A percentile compares a stretch with the other conserved stretches of the same genome.
These are phyloP conservation scores for Colletotrichum agaves DNA, from an alignment of 2,329 filamentous ascomycete species.

Conservation along the genomic window DNA sequence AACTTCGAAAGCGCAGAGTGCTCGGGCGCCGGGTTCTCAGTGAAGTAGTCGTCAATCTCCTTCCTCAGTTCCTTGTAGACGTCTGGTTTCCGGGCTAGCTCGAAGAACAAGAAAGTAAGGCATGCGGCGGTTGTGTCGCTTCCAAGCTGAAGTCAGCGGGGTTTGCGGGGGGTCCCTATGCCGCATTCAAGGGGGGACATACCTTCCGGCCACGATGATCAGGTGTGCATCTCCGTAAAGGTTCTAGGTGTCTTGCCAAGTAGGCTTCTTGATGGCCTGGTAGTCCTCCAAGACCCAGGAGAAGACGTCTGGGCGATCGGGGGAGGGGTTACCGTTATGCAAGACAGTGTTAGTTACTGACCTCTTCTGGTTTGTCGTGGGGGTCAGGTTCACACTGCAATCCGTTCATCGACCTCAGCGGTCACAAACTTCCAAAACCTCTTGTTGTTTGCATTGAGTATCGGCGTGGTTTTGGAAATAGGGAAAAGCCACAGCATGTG, in stretches of 20 bases:
- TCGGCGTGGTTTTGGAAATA: slow-evolving; percentile 39
- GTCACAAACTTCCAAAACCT: slow-evolving; percentile 39
- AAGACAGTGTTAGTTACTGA: not conserved
- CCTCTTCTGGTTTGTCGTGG: not conserved
- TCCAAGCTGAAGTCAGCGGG: not conserved
- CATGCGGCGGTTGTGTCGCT: slow-evolving; percentile 39
- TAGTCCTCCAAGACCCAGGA: slow-evolving; percentile 46
- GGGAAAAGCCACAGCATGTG: slow-evolving; percentile 41
- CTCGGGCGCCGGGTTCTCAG: slow-evolving; percentile 32
- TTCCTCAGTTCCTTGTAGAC: slow-evolving; percentile 12
- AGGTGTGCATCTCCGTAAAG: slow-evolving; percentile 45
- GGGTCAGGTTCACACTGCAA: slow-evolving; percentile 17
- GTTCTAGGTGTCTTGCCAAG: slow-evolving; percentile 40
- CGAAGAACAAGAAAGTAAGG: slow-evolving; percentile 36
- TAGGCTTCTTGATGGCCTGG: slow-evolving; percentile 37
- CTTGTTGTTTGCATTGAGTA: slow-evolving; percentile 39
- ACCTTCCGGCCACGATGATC: slow-evolving; percentile 48
- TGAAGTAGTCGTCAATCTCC: slow-evolving; percentile 39
- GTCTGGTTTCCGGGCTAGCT: slow-evolving; percentile 31
- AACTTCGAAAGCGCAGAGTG: slow-evolving; percentile 40
- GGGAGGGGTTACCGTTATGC: slow-evolving; percentile 36
- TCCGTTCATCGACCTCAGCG: slow-evolving; percentile 32
- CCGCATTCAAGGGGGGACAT: not conserved
- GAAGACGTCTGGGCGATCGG: slow-evolving; percentile 45
- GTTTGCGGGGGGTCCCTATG: not conserved